Conservation (phyloP, 768 basidiomycete species). For the Epithele typhae region DNA sequence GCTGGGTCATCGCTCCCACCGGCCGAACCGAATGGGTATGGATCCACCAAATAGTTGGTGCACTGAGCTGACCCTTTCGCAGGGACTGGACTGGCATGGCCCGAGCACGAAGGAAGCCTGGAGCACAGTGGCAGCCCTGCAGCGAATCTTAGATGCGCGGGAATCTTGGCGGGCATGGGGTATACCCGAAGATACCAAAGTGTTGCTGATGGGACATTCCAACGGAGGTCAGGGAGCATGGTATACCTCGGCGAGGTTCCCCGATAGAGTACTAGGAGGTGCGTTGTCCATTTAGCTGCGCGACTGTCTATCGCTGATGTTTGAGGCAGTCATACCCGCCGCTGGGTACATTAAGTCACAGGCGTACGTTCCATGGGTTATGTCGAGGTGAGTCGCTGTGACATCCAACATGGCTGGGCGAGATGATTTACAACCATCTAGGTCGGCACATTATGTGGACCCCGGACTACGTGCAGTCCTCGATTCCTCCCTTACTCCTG, state of each 20-base stretch:
- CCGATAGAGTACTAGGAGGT: slow-evolving; percentile 71
- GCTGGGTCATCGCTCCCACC: slow-evolving; percentile 81
- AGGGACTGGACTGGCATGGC: slow-evolving; percentile 95
- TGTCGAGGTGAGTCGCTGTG: slow-evolving; percentile 45
- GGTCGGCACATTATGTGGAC: slow-evolving; percentile 75
- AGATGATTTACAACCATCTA: slow-evolving; percentile 18
- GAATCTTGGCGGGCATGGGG: slow-evolving; percentile 38
- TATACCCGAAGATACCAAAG: slow-evolving; percentile 35
- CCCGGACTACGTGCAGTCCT: slow-evolving; percentile 69
- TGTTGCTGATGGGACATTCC: slow-evolving; percentile 83
- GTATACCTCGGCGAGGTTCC: slow-evolving; percentile 73
- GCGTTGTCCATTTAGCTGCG: neutral
- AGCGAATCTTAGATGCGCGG: slow-evolving; percentile 36
- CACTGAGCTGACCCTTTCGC: neutral
- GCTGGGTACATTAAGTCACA: slow-evolving; percentile 87
- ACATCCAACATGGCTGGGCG: neutral
- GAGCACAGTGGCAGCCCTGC: slow-evolving; percentile 54
- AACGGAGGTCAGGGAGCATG: slow-evolving; percentile 92
- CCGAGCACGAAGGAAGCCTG: slow-evolving; percentile 72
- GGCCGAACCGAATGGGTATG: slow-evolving; percentile 81
- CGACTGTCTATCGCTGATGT: too few species aligned
- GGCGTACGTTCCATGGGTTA: slow-evolving; percentile 70
- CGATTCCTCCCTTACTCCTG: slow-evolving; percentile 68
- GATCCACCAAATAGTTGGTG: neutral
- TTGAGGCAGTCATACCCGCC: slow-evolving; percentile 54